These are phyloP conservation scores for Daucus carota DNA, from an alignment of 129 eudicot species.

Conservation along the genomic window DNA sequence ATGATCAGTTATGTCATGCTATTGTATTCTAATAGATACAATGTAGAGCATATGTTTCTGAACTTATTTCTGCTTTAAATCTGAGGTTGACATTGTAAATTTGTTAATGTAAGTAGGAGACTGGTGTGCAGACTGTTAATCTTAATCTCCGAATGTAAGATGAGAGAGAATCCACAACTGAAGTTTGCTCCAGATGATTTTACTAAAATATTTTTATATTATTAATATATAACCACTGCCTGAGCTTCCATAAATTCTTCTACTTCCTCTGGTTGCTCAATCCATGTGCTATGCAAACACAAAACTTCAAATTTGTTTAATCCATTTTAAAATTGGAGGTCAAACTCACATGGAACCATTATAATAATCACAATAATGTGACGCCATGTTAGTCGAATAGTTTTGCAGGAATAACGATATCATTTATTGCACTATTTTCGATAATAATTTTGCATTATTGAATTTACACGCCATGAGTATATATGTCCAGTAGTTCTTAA, in stretches of 20 bases:
- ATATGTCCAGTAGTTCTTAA: background rate
- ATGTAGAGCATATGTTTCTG: background rate
- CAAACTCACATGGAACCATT: background rate
- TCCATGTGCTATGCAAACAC: background rate
- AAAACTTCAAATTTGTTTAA: background rate
- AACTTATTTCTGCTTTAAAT: background rate
- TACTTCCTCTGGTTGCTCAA: background rate
- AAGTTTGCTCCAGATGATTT: background rate
- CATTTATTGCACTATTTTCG: background rate
- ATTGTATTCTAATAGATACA: background rate
- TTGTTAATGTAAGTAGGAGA: background rate
- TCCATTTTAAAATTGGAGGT: background rate
- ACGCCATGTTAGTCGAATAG: background rate
- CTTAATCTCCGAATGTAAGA: background rate
- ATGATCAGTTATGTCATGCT: too few species aligned
- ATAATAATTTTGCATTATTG: background rate
- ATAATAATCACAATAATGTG: background rate
- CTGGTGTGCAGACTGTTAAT: too few species aligned
- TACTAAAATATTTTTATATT: background rate
- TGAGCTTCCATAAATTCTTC: background rate
- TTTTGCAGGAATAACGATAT: background rate
- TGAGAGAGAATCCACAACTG: background rate
- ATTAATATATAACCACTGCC: background rate
- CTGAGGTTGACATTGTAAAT: background rate
- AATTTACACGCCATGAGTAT: background rate